phyloP scores from a whole-genome alignment of 169 alveolate genomes.

The Babesia divergens region DNA sequence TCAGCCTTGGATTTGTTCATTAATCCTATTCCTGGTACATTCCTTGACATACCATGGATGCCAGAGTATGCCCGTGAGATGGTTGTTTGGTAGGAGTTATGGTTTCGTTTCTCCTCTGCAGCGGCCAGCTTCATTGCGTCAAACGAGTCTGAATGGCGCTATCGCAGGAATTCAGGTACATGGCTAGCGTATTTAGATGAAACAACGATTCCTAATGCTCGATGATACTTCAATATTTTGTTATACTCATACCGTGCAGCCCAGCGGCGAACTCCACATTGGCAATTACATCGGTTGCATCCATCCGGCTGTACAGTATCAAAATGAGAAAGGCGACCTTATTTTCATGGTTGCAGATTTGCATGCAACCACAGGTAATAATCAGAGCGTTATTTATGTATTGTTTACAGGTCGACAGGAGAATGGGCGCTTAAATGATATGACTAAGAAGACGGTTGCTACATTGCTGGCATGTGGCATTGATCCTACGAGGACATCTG shows the following conservation, averaged over 20 bases:
- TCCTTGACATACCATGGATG: background rate
- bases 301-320: slow-evolving; percentile 49
- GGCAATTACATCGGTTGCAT: slow-evolving; percentile 67
- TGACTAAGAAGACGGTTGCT: slow-evolving; percentile 30
- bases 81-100: background rate
- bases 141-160: slow-evolving; percentile 1
- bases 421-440: background rate
- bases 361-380: slow-evolving; percentile 52
- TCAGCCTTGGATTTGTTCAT: background rate
- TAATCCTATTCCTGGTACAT: too few species aligned
- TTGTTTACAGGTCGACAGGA: background rate
- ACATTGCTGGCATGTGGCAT: slow-evolving; percentile 57
- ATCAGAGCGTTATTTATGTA: too few species aligned
- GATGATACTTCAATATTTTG: background rate
- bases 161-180: slow-evolving; percentile 36
- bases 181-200: background rate
- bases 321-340: slow-evolving; percentile 14
- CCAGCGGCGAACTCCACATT: slow-evolving; percentile 60
- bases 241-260: slow-evolving; percentile 17
- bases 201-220: background rate
- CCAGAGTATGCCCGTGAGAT: background rate
- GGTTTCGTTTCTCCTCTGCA: background rate
- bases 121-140: background rate
- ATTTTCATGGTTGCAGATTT: slow-evolving; percentile 51
- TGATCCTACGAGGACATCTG: slow-evolving; percentile 29